These are phyloP conservation scores for Ophioceras dolichostomum DNA, from an alignment of 2,329 filamentous ascomycete species.

Conservation along the genomic window DNA sequence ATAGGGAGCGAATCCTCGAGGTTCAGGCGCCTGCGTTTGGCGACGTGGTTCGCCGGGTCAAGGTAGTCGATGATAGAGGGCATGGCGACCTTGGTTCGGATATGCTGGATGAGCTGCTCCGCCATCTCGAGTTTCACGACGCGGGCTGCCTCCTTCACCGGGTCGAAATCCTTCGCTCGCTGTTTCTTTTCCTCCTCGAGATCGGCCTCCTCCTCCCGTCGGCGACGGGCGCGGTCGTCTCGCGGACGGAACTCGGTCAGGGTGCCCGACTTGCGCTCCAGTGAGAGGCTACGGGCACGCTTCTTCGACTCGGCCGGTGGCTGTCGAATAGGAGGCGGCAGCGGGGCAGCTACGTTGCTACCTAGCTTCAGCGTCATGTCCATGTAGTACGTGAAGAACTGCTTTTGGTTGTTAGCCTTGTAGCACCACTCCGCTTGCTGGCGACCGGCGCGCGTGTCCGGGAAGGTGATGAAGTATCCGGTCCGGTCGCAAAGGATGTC, in stretches of 20 bases:
- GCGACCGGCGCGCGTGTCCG: slow-evolving; percentile 63
- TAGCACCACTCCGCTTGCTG: slow-evolving; percentile 74
- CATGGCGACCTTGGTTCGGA: slow-evolving; percentile 76
- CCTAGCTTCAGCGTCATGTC: slow-evolving; percentile 44
- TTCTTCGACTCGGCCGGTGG: slow-evolving; percentile 13
- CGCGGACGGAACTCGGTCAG: slow-evolving; percentile 35
- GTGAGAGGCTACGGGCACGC: slow-evolving; percentile 22
- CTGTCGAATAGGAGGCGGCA: slow-evolving; percentile 4
- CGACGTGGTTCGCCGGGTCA: slow-evolving; percentile 66
- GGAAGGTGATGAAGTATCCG: slow-evolving; percentile 89
- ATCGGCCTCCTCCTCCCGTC: slow-evolving; percentile 67
- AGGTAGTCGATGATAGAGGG: slow-evolving; percentile 71
- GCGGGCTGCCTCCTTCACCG: slow-evolving; percentile 72
- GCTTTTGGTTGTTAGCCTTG: slow-evolving; percentile 63
- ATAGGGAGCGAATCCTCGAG: slow-evolving; percentile 52
- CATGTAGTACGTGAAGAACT: slow-evolving; percentile 87
- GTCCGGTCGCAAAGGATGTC: slow-evolving; percentile 66
- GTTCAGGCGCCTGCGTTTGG: slow-evolving; percentile 70
- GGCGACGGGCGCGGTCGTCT: slow-evolving; percentile 52
- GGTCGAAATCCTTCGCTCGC: slow-evolving; percentile 78
- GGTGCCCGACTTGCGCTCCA: slow-evolving; percentile 21
- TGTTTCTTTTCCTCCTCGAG: slow-evolving; percentile 83
- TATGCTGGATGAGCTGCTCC: slow-evolving; percentile 78
- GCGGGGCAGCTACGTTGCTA: background rate
- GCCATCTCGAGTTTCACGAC: slow-evolving; percentile 68